phyloP scores from a whole-genome alignment of 164 flowering plant species.

The Nymphaea thermarum region DNA sequence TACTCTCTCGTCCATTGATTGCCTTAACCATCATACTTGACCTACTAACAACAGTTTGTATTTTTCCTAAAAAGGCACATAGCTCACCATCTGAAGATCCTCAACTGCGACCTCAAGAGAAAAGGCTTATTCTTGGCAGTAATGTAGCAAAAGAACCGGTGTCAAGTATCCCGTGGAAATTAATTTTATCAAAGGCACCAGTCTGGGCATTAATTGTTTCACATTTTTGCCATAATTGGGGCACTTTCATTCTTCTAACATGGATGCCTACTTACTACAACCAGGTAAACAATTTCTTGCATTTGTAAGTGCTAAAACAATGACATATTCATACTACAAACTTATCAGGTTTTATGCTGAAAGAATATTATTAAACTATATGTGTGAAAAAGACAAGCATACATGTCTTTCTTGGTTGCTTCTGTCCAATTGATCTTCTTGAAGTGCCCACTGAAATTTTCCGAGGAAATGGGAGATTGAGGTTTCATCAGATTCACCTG shows the following conservation, averaged over 20 bases:
- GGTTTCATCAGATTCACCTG: too few species aligned
- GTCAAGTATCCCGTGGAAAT: conserved; percentile 78
- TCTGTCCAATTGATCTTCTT: too few species aligned
- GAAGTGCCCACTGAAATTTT: too few species aligned
- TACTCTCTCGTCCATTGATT: not conserved
- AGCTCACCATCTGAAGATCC: conserved; percentile 90
- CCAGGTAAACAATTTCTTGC: conserved; percentile 43
- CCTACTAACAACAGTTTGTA: too few species aligned
- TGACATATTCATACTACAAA: too few species aligned
- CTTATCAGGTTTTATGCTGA: too few species aligned
- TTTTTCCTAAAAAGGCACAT: conserved; percentile 39
- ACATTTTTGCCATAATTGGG: conserved; percentile 99
- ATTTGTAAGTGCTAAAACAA: not conserved
- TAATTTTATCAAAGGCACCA: conserved; percentile 81
- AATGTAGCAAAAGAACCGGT: conserved; percentile 71
- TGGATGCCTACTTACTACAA: conserved; percentile 99
- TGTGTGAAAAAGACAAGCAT: too few species aligned
- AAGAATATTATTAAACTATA: too few species aligned
- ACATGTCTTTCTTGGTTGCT: too few species aligned
- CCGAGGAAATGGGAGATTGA: too few species aligned
- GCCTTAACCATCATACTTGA: too few species aligned
- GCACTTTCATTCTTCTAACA: conserved; percentile 93
- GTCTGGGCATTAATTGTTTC: conserved; percentile 98
- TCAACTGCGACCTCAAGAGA: conserved; percentile 50
- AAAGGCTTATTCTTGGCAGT: conserved; percentile 53